A percentile compares a stretch with the other conserved stretches of the same genome.
Conservation (phyloP, 176 grass and related monocot species). For the Panicum miliaceum region DNA sequence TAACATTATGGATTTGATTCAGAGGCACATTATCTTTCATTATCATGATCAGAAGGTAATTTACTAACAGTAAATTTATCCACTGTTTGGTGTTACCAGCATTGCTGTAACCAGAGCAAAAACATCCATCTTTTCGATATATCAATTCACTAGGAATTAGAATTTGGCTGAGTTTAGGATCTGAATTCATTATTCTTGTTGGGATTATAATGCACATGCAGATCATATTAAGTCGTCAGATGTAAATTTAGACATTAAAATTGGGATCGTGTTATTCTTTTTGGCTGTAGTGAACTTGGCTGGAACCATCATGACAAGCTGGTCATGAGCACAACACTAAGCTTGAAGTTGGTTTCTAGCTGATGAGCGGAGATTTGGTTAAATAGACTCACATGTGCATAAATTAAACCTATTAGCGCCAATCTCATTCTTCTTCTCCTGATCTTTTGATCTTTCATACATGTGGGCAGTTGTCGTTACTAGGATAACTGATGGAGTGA, state of each 20-base stretch:
- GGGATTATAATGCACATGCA: background rate
- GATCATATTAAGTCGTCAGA: background rate
- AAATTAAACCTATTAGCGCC: background rate
- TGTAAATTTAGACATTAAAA: slow-evolving; percentile 2
- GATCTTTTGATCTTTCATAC: slow-evolving; percentile 4
- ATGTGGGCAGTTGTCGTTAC: background rate
- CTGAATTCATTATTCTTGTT: background rate
- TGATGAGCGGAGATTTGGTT: slow-evolving; percentile 17
- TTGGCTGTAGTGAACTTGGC: slow-evolving; percentile 8
- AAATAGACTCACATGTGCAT: background rate
- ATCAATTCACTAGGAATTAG: background rate
- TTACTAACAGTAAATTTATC: slow-evolving; percentile 14
- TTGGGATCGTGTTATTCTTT: background rate
- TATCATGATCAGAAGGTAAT: slow-evolving; percentile 85
- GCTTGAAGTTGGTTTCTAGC: background rate
- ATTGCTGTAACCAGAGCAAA: background rate
- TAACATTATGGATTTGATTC: slow-evolving; percentile 80
- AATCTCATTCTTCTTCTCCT: slow-evolving; percentile 7
- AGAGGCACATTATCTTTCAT: slow-evolving; percentile 71
- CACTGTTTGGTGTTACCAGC: slow-evolving; percentile 25
- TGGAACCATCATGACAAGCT: background rate
- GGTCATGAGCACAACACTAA: background rate
- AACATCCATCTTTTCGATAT: slow-evolving; percentile 25
- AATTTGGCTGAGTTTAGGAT: background rate
- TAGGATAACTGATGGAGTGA: background rate